Conservation (phyloP, 176 grass and related monocot species). For the Avena atlantica region DNA sequence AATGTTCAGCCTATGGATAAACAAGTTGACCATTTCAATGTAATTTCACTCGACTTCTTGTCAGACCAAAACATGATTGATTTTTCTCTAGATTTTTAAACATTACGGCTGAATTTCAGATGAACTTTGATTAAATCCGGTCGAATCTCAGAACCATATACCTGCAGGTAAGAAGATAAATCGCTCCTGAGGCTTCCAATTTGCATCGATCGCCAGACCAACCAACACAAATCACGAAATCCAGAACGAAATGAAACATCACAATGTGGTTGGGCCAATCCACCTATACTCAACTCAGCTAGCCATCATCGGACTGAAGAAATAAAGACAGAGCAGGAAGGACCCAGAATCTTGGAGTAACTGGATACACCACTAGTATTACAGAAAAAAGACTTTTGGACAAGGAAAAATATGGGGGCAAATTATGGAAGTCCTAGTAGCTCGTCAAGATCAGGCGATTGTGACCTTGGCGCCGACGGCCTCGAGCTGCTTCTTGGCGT, state of each 20-base stretch:
- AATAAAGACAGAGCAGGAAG: not conserved
- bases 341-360: not conserved
- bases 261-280: too few relatives aligned
- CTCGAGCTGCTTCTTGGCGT: constrained; percentile 65
- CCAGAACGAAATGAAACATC: not conserved
- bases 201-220: not conserved
- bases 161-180: not conserved
- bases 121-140: not conserved
- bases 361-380: not conserved
- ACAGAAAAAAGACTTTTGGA: not conserved
- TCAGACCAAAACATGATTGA: not conserved
- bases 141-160: too few relatives aligned
- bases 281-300: too few relatives aligned
- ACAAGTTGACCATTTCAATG: not conserved
- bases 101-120: not conserved
- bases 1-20: not conserved
- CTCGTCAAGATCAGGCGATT: constrained; percentile 22
- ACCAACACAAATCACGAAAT: not conserved
- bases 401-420: not conserved
- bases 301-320: too few relatives aligned
- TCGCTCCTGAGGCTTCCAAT: not conserved
- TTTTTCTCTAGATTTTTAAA: not conserved
- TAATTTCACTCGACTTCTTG: not conserved
- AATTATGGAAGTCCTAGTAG: not conserved
- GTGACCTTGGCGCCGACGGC: constrained; percentile 66